Evolutionary conservation across 2,329 filamentous ascomycete species (phyloP).

Genomic region (Xylogone sp.): DNA sequence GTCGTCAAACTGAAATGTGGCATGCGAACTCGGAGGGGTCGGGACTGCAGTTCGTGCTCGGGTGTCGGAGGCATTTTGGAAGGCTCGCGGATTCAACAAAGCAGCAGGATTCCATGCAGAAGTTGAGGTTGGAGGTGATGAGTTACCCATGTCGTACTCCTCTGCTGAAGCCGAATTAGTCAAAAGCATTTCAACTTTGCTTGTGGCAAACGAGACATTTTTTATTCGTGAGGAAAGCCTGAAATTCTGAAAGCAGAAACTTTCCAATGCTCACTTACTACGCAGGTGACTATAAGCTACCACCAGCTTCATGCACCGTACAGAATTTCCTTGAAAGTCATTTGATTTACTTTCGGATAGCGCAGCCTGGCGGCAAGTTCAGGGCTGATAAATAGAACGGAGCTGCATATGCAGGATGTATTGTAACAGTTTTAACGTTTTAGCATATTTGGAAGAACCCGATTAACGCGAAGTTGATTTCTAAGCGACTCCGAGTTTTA

Average conservation of each 20-base stretch:
- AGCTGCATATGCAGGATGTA: background rate
- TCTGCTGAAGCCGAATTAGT: slow-evolving; percentile 24
- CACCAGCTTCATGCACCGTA: slow-evolving; percentile 25
- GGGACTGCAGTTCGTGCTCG: background rate
- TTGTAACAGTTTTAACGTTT: background rate
- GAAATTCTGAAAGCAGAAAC: background rate
- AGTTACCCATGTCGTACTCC: slow-evolving; percentile 15
- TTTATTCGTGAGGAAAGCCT: background rate
- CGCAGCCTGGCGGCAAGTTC: slow-evolving; percentile 1
- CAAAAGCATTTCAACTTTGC: slow-evolving; percentile 8
- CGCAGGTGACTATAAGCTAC: slow-evolving; percentile 30
- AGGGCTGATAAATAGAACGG: background rate
- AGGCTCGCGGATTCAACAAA: slow-evolving; percentile 39
- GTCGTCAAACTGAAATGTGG: slow-evolving; percentile 28
- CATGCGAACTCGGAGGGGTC: slow-evolving; percentile 9
- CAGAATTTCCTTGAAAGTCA: slow-evolving; percentile 11
- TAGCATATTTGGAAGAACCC: too few species aligned
- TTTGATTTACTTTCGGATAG: slow-evolving; percentile 19
- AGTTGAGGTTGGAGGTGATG: slow-evolving; percentile 12
- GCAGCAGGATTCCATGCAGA: slow-evolving; percentile 36
- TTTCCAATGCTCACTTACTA: slow-evolving; percentile 22
- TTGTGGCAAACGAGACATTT: background rate
- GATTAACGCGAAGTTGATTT: background rate
- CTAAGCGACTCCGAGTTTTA: background rate
- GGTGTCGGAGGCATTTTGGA: slow-evolving; percentile 8